Percentiles rank a stretch among this genome's conserved stretches.
Evolutionary conservation across 2,329 filamentous ascomycete genomes (phyloP).

Genomic region (Fusarium continuum): DNA sequence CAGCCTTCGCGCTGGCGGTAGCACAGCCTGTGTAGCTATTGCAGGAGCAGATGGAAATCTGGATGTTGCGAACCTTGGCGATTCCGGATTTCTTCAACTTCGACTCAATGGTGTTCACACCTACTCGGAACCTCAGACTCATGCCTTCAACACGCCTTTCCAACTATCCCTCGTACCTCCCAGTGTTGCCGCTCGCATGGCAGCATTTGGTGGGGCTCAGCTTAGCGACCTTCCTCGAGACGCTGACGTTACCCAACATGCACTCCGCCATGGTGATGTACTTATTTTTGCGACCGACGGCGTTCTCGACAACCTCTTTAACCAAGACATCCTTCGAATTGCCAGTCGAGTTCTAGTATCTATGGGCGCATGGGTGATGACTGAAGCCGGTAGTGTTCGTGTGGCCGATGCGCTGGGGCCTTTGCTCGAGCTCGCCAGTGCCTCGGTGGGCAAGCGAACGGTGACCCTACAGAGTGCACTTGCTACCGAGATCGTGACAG

Average conservation of each 20-base stretch:
- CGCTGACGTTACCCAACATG: slow-evolving; percentile 79
- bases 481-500: slow-evolving; percentile 79
- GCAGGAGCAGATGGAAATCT: slow-evolving; percentile 76
- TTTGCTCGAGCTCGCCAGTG: slow-evolving; percentile 45
- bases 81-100: slow-evolving; percentile 91
- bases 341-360: slow-evolving; percentile 80
- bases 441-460: slow-evolving; percentile 43
- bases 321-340: slow-evolving; percentile 85
- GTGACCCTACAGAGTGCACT: slow-evolving; percentile 78
- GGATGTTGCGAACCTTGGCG: slow-evolving; percentile 92
- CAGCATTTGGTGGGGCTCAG: slow-evolving; percentile 82
- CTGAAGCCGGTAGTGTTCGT: slow-evolving; percentile 65
- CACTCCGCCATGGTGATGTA: slow-evolving; percentile 88
- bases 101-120: slow-evolving; percentile 86
- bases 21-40: slow-evolving; percentile 89
- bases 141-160: slow-evolving; percentile 97
- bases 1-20: slow-evolving; percentile 81
- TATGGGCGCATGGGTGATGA: slow-evolving; percentile 77
- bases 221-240: slow-evolving; percentile 86
- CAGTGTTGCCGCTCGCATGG: slow-evolving; percentile 79
- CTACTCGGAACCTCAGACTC: slow-evolving; percentile 86
- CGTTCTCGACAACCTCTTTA: slow-evolving; percentile 94
- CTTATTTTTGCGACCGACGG: slow-evolving; percentile 95
- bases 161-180: slow-evolving; percentile 90
- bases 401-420: slow-evolving; percentile 69